Percentiles rank a stretch among this genome's conserved stretches.
Evolutionary conservation across 768 basidiomycete species (phyloP).

Genomic region (Lentinus brumalis): DNA sequence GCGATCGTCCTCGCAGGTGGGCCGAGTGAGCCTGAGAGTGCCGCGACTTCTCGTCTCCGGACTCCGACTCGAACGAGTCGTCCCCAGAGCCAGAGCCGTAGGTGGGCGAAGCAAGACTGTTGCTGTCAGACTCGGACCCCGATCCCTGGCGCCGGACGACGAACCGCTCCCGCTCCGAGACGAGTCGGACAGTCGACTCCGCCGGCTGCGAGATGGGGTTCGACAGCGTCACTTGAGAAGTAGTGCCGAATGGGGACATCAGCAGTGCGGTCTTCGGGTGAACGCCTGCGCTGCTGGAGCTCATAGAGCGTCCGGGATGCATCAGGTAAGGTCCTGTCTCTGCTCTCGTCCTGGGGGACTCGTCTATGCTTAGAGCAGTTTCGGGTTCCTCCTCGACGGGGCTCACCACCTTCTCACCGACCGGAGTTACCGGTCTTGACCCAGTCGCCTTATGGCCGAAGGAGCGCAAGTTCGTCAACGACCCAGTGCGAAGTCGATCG

Average conservation of each 20-base stretch:
- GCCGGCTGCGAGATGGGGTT: constrained; percentile 13
- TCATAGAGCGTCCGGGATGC: not conserved
- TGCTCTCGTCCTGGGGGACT: not conserved
- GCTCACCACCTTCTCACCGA: not conserved
- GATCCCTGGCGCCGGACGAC: constrained; percentile 1
- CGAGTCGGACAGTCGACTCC: constrained; percentile 24
- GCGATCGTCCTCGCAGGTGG: constrained; percentile 6
- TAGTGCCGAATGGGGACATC: constrained; percentile 14
- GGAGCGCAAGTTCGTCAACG: constrained; percentile 7
- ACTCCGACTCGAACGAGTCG: constrained; percentile 7
- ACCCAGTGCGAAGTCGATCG: constrained; percentile 8
- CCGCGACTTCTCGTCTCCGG: constrained; percentile 6
- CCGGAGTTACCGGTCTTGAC: not conserved
- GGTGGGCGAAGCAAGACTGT: not conserved
- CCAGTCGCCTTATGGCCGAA: not conserved
- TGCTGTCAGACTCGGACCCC: constrained; percentile 4
- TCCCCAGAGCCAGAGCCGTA: not conserved
- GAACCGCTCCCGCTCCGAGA: constrained; percentile 12
- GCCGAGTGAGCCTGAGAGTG: not conserved
- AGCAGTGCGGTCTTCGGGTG: constrained; percentile 6
- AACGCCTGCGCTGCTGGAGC: not conserved
- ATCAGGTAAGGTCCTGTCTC: constrained; percentile 2
- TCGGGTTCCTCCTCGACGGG: constrained; percentile 20
- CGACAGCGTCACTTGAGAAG: constrained; percentile 19
- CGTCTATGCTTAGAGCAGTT: constrained; percentile 11